Evolutionary conservation across 805 yeast species (phyloP).

Genomic region (Danielia reshetovae): DNA sequence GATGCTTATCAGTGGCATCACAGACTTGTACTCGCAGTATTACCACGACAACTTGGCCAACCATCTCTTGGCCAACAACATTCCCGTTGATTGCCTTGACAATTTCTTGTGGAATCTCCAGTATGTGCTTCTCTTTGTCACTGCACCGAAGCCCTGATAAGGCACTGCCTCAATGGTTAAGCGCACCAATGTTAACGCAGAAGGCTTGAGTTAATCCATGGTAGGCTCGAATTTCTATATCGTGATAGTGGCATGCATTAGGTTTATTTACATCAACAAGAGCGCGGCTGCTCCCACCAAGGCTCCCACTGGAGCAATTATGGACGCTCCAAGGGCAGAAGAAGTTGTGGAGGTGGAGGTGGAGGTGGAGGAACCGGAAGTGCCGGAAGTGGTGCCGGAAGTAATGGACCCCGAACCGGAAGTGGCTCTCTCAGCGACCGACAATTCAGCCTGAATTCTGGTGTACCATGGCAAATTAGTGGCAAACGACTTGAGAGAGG

Average conservation of each 20-base stretch:
- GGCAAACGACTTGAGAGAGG: conserved; percentile 28
- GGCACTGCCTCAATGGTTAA: not conserved
- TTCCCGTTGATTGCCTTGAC: conserved; percentile 38
- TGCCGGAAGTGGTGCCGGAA: not conserved
- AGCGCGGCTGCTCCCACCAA: conserved; percentile 32
- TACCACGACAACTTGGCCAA: conserved; percentile 5
- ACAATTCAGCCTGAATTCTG: conserved; percentile 17
- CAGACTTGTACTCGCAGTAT: conserved; percentile 14
- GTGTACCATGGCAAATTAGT: conserved; percentile 33
- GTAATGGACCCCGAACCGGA: conserved; percentile 1
- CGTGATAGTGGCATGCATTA: not conserved
- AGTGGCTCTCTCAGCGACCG: conserved; percentile 8
- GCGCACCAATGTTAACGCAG: not conserved
- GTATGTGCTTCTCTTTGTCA: conserved; percentile 31
- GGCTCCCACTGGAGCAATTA: conserved; percentile 28
- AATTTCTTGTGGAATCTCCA: conserved; percentile 40
- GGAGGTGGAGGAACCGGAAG: not conserved
- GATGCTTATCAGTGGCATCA: conserved; percentile 20
- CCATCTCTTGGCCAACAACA: conserved; percentile 12
- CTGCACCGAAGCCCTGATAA: conserved; percentile 17
- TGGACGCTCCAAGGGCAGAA: conserved; percentile 13
- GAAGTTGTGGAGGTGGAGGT: conserved; percentile 2
- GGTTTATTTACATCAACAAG: conserved; percentile 23
- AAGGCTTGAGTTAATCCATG: too few species aligned
- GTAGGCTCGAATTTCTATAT: too few species aligned